phyloP scores from a whole-genome alignment of 345 rosid species.

The Limnanthes douglasii region DNA sequence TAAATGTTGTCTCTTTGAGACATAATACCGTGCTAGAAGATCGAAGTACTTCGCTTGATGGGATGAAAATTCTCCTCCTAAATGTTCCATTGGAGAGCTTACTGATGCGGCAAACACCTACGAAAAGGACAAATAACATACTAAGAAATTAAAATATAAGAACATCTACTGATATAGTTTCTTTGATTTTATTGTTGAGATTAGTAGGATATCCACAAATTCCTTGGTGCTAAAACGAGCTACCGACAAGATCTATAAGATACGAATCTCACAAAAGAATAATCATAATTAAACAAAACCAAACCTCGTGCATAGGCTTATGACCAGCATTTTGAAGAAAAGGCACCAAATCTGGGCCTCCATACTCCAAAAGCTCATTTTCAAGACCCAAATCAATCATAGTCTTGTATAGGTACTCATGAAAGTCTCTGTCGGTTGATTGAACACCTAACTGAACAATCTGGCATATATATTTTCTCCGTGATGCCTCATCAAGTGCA shows the following conservation, averaged over 20 bases:
- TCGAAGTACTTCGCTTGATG: constrained; percentile 71
- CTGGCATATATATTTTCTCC: constrained; percentile 72
- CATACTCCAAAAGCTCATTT: constrained; percentile 85
- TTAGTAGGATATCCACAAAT: constrained; percentile 2
- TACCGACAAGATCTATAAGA: neutral
- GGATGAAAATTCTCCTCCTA: constrained; percentile 36
- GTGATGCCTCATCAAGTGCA: constrained; percentile 52
- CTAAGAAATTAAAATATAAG: no score
- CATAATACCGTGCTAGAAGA: constrained; percentile 86
- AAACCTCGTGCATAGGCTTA: constrained; percentile 57
- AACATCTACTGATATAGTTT: constrained; percentile 3
- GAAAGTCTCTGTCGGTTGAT: constrained; percentile 80
- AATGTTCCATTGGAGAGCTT: constrained; percentile 38
- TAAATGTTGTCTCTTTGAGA: constrained; percentile 75
- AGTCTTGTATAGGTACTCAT: constrained; percentile 62
- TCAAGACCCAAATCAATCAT: constrained; percentile 90
- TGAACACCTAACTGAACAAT: constrained; percentile 94
- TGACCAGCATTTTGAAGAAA: constrained; percentile 77
- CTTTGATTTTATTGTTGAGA: constrained; percentile 2
- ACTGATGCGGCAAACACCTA: no score
- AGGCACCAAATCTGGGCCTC: constrained; percentile 96
- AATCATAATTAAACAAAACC: constrained; percentile 4
- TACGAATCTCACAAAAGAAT: no score
- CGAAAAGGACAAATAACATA: no score
- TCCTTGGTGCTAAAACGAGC: neutral